A percentile compares a stretch with the other conserved stretches of the same genome.
Conservation (phyloP, 2,329 filamentous ascomycete genomes). For the Ophioceras dolichostomum region DNA sequence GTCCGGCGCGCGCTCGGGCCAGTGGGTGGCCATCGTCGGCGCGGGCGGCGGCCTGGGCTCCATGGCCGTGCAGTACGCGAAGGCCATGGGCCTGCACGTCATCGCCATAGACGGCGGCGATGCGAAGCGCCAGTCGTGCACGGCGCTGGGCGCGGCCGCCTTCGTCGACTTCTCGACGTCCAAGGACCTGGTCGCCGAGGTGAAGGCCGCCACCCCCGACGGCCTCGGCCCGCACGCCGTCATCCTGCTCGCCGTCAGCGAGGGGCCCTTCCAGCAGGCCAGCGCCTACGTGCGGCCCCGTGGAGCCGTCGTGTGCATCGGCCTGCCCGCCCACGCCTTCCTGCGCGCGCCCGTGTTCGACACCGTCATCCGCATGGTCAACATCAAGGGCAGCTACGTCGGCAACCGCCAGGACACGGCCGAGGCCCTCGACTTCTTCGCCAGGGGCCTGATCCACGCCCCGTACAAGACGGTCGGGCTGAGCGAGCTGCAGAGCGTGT, state of each 20-base stretch:
- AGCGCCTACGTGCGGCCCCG: constrained; percentile 74
- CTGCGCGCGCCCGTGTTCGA: constrained; percentile 81
- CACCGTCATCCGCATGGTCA: constrained; percentile 80
- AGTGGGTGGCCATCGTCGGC: constrained; percentile 62
- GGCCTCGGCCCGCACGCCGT: constrained; percentile 80
- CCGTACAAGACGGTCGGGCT: constrained; percentile 80
- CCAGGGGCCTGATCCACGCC: constrained; percentile 69
- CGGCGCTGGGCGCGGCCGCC: constrained; percentile 51
- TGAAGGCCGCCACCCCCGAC: constrained; percentile 68
- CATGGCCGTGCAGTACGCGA: constrained; percentile 76
- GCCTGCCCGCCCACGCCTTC: constrained; percentile 68
- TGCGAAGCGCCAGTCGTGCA: constrained; percentile 59
- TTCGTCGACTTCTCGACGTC: constrained; percentile 74
- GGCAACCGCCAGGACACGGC: constrained; percentile 80
- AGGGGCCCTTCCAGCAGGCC: constrained; percentile 94
- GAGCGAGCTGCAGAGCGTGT: constrained; percentile 69
- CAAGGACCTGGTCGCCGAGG: constrained; percentile 71
- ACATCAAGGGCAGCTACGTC: constrained; percentile 86
- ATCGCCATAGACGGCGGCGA: constrained; percentile 76
- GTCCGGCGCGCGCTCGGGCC: constrained; percentile 50
- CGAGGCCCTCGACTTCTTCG: constrained; percentile 86
- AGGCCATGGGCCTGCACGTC: constrained; percentile 73
- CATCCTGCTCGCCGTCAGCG: constrained; percentile 71
- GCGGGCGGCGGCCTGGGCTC: constrained; percentile 61
- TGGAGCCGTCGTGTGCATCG: constrained; percentile 79